Conservation (phyloP, 768 basidiomycete genomes). For the Myochromella boudieri region DNA sequence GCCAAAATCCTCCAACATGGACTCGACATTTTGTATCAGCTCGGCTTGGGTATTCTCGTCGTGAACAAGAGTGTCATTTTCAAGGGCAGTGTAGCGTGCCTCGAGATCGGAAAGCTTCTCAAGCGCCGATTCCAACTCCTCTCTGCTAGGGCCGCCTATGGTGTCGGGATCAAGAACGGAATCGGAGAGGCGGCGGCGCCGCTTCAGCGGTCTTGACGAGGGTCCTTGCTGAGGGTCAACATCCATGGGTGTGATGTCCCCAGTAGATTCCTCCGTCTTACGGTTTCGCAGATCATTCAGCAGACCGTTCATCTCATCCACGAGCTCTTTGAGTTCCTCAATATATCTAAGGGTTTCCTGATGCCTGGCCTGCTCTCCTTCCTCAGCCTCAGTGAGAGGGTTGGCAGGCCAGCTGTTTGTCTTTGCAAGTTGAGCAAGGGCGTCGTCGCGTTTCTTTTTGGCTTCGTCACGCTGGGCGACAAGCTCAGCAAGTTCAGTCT, state of each 20-base stretch:
- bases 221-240: conserved; percentile 12
- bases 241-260: conserved; percentile 9
- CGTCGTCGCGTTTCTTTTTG: conserved; percentile 16
- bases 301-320: conserved; percentile 20
- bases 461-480: conserved; percentile 20
- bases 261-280: not conserved
- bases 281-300: conserved; percentile 16
- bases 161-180: not conserved
- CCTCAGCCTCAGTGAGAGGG: conserved; percentile 19
- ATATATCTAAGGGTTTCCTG: conserved; percentile 21
- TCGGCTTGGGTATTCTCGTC: conserved; percentile 19
- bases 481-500: conserved; percentile 17
- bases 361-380: conserved; percentile 18
- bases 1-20: conserved; percentile 17
- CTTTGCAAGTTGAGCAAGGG: conserved; percentile 19
- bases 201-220: conserved; percentile 24
- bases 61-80: conserved; percentile 22
- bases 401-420: conserved; percentile 29
- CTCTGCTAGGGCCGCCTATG: conserved; percentile 1
- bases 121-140: conserved; percentile 16
- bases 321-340: conserved; percentile 21
- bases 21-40: conserved; percentile 20
- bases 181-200: conserved; percentile 27
- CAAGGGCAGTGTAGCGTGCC: conserved; percentile 15
- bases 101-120: conserved; percentile 20